Evolutionary conservation across 306 rosid species (phyloP), one percentile per base, ranked within the genome.

Genomic region (Betula pendula): DNA sequence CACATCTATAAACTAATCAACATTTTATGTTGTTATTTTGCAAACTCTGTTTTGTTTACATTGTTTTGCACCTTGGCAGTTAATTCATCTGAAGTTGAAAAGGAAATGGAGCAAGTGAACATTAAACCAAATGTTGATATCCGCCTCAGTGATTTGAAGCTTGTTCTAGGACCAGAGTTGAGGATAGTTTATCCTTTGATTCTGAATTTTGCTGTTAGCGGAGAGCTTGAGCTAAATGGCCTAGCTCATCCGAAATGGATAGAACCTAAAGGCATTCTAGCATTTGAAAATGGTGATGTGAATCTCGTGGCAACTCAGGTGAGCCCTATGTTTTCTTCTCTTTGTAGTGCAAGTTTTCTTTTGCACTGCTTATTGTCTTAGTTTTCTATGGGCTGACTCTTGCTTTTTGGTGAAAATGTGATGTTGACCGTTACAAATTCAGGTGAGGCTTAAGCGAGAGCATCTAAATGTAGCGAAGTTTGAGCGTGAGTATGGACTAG

Each of bases 241-340:
- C 81, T 52, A 12, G 88, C 89, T 56, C 96, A 90, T 87, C 94
- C 96, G 80, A 92, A 92, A 83, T 71, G 80, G 77, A 85, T 95
- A 84, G 82, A 81, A 81, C 97, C 98, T 51, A 95, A 79, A 80
- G 98, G 98, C 70, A 82, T 80, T 83, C 82, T 95, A 74, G 80
- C 88, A 71, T 90, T 95, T 70, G 97, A 92, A 80, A 90, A 92
- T 78, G 98, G 98, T 52, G 95, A 92, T 81, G 97, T 95, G 29
- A 93, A 91, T 87, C 96, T 95, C n/a, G 89, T 91, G 51, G 98
- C 98, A 38, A 88, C 97, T 15, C 98, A 92, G 97, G 98, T 90
- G 85, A 78, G 88, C 81, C 78, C 62, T 20, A 45, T 60, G 73
- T 42, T 74, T 15, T 27, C 69, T 58, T 74, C 42, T 38, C 42